Evolutionary conservation across 768 basidiomycete species (phyloP).

Genomic region (Exsudoporus frostii): DNA sequence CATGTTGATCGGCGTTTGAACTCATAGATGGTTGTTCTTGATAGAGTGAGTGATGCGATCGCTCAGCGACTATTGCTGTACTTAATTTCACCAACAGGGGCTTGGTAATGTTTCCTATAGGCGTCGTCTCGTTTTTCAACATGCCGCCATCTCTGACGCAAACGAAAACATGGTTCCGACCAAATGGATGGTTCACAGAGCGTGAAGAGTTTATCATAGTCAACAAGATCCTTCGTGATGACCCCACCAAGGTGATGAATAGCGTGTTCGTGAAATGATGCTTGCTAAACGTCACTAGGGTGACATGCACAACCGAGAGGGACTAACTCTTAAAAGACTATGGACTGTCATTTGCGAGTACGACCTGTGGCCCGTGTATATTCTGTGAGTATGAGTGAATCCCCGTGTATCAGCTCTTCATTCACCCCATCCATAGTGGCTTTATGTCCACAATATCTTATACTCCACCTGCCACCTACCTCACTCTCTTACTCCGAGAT

Average conservation of each 20-base stretch:
- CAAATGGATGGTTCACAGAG: constrained; percentile 63
- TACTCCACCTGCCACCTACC: constrained; percentile 48
- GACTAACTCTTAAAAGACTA: constrained; percentile 44
- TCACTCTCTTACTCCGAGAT: constrained; percentile 54
- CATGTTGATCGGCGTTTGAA: background rate
- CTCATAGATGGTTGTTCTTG: constrained; percentile 33
- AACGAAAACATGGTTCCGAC: constrained; percentile 54
- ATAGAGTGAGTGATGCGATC: constrained; percentile 30
- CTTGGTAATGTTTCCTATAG: constrained; percentile 48
- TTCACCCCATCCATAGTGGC: constrained; percentile 32
- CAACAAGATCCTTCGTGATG: constrained; percentile 58
- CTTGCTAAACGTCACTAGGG: constrained; percentile 5
- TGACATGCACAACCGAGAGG: constrained; percentile 72
- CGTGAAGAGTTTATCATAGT: constrained; percentile 61
- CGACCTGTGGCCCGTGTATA: constrained; percentile 66
- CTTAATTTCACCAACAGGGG: constrained; percentile 1
- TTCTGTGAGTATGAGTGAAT: constrained; percentile 31
- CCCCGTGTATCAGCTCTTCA: background rate
- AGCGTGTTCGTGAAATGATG: background rate
- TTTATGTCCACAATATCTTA: constrained; percentile 52
- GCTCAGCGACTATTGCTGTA: too few species aligned
- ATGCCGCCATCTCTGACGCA: constrained; percentile 63
- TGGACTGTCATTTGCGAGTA: constrained; percentile 58
- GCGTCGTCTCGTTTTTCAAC: constrained; percentile 51
- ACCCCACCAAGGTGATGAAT: constrained; percentile 49